Evolutionary conservation across 129 eudicot genomes (phyloP).

Genomic region (Apium graveolens): DNA sequence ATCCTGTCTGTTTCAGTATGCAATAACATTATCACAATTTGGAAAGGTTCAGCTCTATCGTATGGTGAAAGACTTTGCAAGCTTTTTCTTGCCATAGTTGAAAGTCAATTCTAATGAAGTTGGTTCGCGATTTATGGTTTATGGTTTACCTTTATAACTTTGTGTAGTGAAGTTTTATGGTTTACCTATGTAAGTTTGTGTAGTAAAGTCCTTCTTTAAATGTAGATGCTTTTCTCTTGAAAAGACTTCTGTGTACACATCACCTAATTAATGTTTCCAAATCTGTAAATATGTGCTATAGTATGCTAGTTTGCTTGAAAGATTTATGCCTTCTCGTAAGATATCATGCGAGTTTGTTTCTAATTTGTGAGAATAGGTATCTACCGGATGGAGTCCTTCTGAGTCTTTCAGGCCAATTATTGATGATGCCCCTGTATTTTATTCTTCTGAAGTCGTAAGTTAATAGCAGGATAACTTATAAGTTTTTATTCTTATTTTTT

Average conservation of each 20-base stretch:
- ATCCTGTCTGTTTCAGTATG: background rate
- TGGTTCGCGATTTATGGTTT: background rate
- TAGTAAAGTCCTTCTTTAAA: background rate
- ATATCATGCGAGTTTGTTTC: background rate
- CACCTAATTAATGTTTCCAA: background rate
- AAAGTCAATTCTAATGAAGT: background rate
- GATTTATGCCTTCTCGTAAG: background rate
- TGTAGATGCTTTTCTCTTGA: background rate
- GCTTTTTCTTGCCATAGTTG: background rate
- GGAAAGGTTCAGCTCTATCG: background rate
- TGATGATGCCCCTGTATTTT: constrained; percentile 60
- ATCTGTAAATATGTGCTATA: background rate
- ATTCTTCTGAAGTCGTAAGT: constrained; percentile 55
- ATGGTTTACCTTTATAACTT: background rate
- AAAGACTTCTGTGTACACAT: background rate
- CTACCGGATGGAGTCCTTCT: constrained; percentile 64
- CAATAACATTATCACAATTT: background rate
- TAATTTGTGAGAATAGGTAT: constrained; percentile 28
- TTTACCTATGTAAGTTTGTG: background rate
- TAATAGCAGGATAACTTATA: background rate
- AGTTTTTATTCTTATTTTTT: background rate
- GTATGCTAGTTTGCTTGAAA: background rate
- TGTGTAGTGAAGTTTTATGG: background rate
- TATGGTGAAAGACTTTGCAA: background rate
- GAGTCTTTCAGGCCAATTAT: constrained; percentile 56